These are phyloP conservation scores for Apiotrichum akiyoshidainum DNA, from an alignment of 1,284 basidiomycete species.

Conservation along the genomic window DNA sequence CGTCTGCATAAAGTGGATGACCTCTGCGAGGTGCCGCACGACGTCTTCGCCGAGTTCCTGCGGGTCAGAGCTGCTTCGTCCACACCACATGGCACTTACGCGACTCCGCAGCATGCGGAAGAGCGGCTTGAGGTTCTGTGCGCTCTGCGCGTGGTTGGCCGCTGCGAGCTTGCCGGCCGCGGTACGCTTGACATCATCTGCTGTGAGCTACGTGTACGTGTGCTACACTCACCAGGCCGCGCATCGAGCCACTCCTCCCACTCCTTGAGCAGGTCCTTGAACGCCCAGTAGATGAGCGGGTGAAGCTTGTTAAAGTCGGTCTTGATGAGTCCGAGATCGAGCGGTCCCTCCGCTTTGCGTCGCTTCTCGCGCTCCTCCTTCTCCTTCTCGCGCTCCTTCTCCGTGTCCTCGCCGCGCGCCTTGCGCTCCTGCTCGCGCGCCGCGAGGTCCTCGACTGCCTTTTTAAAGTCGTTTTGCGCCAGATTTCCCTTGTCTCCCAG, in stretches of 20 bases:
- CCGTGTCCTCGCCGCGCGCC: constrained; percentile 22
- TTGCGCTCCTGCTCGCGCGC: constrained; percentile 63
- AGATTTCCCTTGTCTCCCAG: constrained; percentile 68
- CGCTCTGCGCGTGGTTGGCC: constrained; percentile 92
- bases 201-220: too few relatives aligned
- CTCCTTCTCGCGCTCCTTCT: constrained; percentile 6
- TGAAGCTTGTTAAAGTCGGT: constrained; percentile 94
- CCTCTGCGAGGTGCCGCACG: constrained; percentile 84
- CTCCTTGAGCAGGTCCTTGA: constrained; percentile 86
- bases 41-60: constrained; percentile 82
- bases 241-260: constrained; percentile 94
- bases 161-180: constrained; percentile 90
- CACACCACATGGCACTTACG: constrained; percentile 53
- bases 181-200: constrained; percentile 68
- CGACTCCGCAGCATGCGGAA: constrained; percentile 84
- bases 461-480: constrained; percentile 82
- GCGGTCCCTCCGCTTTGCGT: constrained; percentile 6
- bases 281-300: constrained; percentile 93
- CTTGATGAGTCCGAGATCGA: constrained; percentile 76
- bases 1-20: constrained; percentile 93
- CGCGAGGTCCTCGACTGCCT: constrained; percentile 73
- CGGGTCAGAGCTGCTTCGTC: neutral
- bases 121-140: constrained; percentile 92
- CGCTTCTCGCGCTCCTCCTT: constrained; percentile 1
- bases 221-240: constrained; percentile 74